These are phyloP conservation scores for Aspergillus pseudotamarii DNA, from an alignment of 2,329 filamentous ascomycete genomes.

Conservation along the genomic window DNA sequence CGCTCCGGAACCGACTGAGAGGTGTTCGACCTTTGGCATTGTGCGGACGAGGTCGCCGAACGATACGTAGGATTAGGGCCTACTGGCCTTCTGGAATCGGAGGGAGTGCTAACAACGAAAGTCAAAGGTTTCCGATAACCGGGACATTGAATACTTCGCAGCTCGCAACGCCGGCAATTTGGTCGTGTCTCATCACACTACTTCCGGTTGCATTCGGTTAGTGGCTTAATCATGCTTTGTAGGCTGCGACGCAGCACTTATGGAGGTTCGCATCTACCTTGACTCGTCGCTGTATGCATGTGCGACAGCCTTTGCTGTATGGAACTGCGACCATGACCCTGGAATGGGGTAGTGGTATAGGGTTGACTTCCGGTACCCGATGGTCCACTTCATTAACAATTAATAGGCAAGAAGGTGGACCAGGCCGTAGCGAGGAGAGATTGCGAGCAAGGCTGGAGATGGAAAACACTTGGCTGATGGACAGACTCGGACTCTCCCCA, in stretches of 20 bases:
- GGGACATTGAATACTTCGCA: background rate
- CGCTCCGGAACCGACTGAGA: no score
- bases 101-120: background rate
- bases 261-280: background rate
- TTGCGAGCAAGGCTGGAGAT: no score
- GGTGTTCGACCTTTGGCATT: no score
- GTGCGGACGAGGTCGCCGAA: background rate
- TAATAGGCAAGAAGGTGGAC: no score
- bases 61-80: background rate
- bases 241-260: background rate
- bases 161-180: constrained; percentile 1
- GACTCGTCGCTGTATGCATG: constrained; percentile 3
- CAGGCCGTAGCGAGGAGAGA: no score
- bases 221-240: background rate
- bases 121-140: constrained; percentile 3
- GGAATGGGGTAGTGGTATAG: no score
- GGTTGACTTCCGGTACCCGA: no score
- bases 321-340: constrained; percentile 4
- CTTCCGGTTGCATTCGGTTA: no score
- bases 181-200: constrained; percentile 6
- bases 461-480: no score
- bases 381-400: background rate
- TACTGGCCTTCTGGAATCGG: background rate
- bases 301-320: constrained; percentile 6
- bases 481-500: no score